These are phyloP conservation scores for Metschnikowia picachoensis DNA, from an alignment of 805 yeast species.

Conservation along the genomic window DNA sequence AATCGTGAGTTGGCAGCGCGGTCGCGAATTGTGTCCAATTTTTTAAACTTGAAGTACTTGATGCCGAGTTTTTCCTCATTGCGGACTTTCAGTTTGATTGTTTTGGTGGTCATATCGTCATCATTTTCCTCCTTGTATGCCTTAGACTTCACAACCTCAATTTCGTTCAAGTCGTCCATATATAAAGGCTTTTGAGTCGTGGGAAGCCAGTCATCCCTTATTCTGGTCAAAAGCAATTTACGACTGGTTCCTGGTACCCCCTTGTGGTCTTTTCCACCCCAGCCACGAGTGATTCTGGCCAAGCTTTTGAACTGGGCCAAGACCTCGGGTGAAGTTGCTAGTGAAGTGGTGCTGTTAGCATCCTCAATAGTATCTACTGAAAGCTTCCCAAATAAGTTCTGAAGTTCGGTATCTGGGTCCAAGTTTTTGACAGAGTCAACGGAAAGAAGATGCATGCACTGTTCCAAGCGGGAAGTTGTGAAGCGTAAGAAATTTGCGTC, in stretches of 20 bases:
- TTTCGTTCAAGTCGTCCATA: conserved; percentile 50
- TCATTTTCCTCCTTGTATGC: conserved; percentile 39
- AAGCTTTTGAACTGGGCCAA: conserved; percentile 58
- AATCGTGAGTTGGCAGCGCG: conserved; percentile 46
- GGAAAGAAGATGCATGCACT: conserved; percentile 39
- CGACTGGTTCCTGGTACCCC: conserved; percentile 71
- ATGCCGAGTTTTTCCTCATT: conserved; percentile 41
- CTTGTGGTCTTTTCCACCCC: conserved; percentile 80
- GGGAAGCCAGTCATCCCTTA: conserved; percentile 80
- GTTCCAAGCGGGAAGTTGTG: conserved; percentile 43
- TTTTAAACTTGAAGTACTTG: conserved; percentile 55
- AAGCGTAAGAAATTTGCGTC: conserved; percentile 45
- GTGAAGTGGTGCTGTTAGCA: conserved; percentile 70
- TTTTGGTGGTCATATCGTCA: conserved; percentile 23
- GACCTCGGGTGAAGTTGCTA: conserved; percentile 65
- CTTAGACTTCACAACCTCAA: conserved; percentile 34
- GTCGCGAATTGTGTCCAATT: conserved; percentile 28
- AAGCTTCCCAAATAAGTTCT: conserved; percentile 65
- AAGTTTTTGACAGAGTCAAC: conserved; percentile 47
- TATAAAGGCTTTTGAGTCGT: conserved; percentile 55
- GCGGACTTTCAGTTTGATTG: conserved; percentile 28
- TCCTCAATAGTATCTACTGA: conserved; percentile 67
- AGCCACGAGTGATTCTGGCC: conserved; percentile 62
- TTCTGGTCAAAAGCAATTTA: conserved; percentile 63
- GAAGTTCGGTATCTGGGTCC: conserved; percentile 76